Conservation (phyloP, 2,329 filamentous ascomycete genomes). For the Aureobasidium lini region DNA sequence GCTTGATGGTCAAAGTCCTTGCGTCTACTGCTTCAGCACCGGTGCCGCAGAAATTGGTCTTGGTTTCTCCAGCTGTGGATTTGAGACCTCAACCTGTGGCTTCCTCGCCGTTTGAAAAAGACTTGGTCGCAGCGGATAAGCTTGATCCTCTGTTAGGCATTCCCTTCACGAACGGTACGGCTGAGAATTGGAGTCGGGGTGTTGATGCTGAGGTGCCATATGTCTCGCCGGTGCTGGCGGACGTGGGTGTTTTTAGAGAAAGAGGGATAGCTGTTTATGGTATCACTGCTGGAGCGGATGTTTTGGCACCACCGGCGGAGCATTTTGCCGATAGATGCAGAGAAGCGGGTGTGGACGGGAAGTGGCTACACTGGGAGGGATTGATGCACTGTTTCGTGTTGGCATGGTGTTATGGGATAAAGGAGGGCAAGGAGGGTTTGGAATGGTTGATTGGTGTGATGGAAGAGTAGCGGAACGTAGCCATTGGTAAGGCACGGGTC, state of each 20-base stretch:
- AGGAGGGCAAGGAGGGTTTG: slow-evolving; percentile 40
- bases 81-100: slow-evolving; percentile 29
- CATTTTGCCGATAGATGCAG: slow-evolving; percentile 41
- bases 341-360: slow-evolving; percentile 38
- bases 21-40: slow-evolving; percentile 22
- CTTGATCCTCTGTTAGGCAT: slow-evolving; percentile 42
- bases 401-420: slow-evolving; percentile 40
- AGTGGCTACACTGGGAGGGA: slow-evolving; percentile 53
- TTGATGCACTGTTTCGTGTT: slow-evolving; percentile 56
- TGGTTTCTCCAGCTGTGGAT: slow-evolving; percentile 44
- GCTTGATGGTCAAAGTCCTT: slow-evolving; percentile 33
- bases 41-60: slow-evolving; percentile 33
- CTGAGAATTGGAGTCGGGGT: slow-evolving; percentile 35
- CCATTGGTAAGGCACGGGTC: background rate
- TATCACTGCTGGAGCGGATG: slow-evolving; percentile 45
- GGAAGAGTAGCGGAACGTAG: background rate
- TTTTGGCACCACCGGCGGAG: slow-evolving; percentile 46
- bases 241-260: slow-evolving; percentile 33
- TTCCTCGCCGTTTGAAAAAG: slow-evolving; percentile 16
- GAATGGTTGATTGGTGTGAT: slow-evolving; percentile 39
- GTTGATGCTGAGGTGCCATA: slow-evolving; percentile 37
- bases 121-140: slow-evolving; percentile 32
- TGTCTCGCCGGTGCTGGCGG: slow-evolving; percentile 41
- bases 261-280: slow-evolving; percentile 44
- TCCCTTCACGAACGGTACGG: slow-evolving; percentile 35